Conservation (phyloP, 2,329 filamentous ascomycete species). For the Alternaria sp. region DNA sequence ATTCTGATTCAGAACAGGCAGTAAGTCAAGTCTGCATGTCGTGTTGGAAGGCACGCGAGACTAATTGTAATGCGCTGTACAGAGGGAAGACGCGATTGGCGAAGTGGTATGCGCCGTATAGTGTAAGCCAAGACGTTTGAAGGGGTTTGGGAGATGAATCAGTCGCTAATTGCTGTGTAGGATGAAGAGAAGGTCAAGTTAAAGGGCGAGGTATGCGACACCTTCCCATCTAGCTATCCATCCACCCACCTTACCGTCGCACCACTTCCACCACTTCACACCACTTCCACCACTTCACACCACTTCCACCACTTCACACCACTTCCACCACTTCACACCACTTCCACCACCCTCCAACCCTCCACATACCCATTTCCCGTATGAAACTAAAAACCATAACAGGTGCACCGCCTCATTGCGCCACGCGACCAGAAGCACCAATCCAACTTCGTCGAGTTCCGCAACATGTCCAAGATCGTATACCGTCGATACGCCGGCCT, state of each 20-base stretch:
- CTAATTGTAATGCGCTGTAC: conserved; percentile 7
- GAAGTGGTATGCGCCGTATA: conserved; percentile 99
- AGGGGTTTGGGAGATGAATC: not conserved
- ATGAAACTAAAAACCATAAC: conserved; percentile 11
- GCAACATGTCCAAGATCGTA: conserved; percentile 88
- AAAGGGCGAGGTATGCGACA: conserved; percentile 82
- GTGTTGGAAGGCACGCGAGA: not conserved
- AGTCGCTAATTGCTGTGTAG: conserved; percentile 49
- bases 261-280: not conserved
- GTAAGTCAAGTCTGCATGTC: conserved; percentile 57
- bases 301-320: no score
- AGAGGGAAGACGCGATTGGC: conserved; percentile 98
- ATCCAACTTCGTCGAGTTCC: conserved; percentile 97
- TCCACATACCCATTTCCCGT: not conserved
- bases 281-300: no score
- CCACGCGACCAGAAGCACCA: conserved; percentile 99
- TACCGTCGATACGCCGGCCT: conserved; percentile 97
- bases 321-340: no score
- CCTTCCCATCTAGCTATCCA: conserved; percentile 5
- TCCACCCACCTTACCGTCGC: conserved; percentile 5
- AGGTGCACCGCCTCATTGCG: conserved; percentile 96
- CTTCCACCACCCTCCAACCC: not conserved
- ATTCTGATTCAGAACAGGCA: conserved; percentile 91
- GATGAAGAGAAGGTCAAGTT: conserved; percentile 99
- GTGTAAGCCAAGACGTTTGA: conserved; percentile 57